Percentiles rank a stretch among this genome's conserved stretches.
Evolutionary conservation across 331 rosid species (phyloP).

Genomic region (Pyracantha coccinea): DNA sequence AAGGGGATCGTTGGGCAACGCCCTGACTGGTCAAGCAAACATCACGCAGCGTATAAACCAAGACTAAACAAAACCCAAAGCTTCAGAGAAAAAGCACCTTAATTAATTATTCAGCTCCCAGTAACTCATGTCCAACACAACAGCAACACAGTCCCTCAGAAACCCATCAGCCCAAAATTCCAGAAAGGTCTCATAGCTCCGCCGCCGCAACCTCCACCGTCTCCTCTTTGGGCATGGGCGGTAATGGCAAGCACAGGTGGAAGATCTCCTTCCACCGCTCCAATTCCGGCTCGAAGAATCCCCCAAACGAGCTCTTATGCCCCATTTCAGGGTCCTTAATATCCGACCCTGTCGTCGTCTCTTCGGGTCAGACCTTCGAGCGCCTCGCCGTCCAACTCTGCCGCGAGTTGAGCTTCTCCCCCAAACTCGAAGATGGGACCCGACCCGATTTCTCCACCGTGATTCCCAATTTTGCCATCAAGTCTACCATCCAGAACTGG

Average conservation of each 20-base stretch:
- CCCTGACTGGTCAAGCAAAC: too few species aligned
- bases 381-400: slow-evolving; percentile 52
- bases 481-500: slow-evolving; percentile 52
- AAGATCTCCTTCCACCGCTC: slow-evolving; percentile 53
- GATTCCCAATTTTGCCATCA: slow-evolving; percentile 45
- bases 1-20: too few species aligned
- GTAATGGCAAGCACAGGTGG: slow-evolving; percentile 75
- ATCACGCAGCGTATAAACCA: too few species aligned
- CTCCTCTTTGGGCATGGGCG: slow-evolving; percentile 35
- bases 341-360: slow-evolving; percentile 74
- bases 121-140: not conserved
- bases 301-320: slow-evolving; percentile 57
- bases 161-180: not conserved
- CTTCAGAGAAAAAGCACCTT: too few species aligned
- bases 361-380: slow-evolving; percentile 84
- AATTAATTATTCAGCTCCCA: not conserved
- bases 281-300: slow-evolving; percentile 30
- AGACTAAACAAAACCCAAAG: too few species aligned
- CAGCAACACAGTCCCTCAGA: not conserved
- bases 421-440: slow-evolving; percentile 50
- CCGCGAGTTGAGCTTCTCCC: slow-evolving; percentile 34
- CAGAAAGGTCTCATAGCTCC: too few species aligned
- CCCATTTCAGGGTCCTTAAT: slow-evolving; percentile 51
- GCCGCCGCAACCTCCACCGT: not conserved
- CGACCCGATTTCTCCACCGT: slow-evolving; percentile 58